Base-by-base conservation (phyloP, 257 asterid genomes). In the Phtheirospermum japonicum region DNA sequence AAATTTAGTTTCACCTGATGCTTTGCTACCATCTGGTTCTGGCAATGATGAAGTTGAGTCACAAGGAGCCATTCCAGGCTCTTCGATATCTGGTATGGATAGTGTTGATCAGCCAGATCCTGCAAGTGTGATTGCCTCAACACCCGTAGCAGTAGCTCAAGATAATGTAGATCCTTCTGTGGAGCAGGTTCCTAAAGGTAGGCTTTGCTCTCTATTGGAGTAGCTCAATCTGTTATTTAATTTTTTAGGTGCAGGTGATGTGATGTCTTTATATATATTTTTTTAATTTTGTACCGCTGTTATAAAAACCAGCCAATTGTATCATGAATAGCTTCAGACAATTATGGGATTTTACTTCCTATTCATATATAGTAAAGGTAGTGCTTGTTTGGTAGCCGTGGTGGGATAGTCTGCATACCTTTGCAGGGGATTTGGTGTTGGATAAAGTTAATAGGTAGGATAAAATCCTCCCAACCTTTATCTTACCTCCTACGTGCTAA, bases 11-110 rank as follows among this genome's bases (percentile, higher is more conserved):
- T 63, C 72, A 20, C 65, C 77, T 49, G 65, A 59, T 45, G 49
- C 73, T n/a, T 69, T 61, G 71, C 75, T 31, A 51, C 78, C 78
- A 48, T 69, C 75, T 57, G 70, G 65, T 74, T 65, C 85, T 69
- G 76, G 37, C 68, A 73, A 70, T 58, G 70, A 59, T 31, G 69
- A 71, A 40, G 14, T 39, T 7, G 37, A 18, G 57, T 40, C 67
- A 26, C 66, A 59, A 59, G 73, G 55, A 51, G 32, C 36, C n/a
- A n/a, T 10, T 7, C n/a, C 77, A 34, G 30, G 12, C 68, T 56
- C 78, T 63, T 43, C 66, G 36, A 28, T 66, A 59, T 23, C 74
- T 70, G 75, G 67, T 60, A 67, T 77, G 54, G 71, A 63, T 46
- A 62, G 53, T 71, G 71, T 59, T 62, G 67, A 66, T 60, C 75